phyloP scores from a whole-genome alignment of 345 rosid genomes.

The Populus deltoides region DNA sequence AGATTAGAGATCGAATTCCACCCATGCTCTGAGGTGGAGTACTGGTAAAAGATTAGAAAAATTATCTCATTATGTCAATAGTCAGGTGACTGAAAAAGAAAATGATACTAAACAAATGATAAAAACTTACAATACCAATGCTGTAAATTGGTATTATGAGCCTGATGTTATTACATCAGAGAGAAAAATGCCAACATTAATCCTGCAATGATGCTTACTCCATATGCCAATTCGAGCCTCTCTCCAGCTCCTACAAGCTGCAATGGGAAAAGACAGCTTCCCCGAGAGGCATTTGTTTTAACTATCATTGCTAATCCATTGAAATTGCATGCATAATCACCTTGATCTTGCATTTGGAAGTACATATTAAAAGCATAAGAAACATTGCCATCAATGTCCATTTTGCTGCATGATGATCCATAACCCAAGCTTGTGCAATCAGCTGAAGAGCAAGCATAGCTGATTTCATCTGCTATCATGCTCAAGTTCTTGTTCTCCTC shows the following conservation, averaged over 20 bases:
- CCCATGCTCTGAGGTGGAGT: not conserved
- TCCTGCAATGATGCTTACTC: not conserved
- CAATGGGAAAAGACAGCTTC: conserved; percentile 54
- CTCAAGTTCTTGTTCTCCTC: conserved; percentile 9
- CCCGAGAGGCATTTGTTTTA: conserved; percentile 38
- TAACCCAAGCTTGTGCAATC: conserved; percentile 53
- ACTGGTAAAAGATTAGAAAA: not conserved
- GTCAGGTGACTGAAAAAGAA: not conserved
- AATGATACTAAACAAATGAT: not conserved
- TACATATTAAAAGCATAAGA: conserved; percentile 83
- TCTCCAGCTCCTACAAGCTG: conserved; percentile 45
- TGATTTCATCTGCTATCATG: conserved; percentile 17
- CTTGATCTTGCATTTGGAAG: conserved; percentile 58
- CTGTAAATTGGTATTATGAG: not conserved
- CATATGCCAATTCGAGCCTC: conserved; percentile 13
- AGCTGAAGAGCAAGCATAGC: conserved; percentile 49
- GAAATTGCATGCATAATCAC: conserved; percentile 60
- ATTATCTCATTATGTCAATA: not conserved
- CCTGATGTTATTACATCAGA: conserved; percentile 3
- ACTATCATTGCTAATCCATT: conserved; percentile 49
- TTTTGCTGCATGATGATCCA: conserved; percentile 43
- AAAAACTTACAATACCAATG: not conserved
- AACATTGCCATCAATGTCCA: conserved; percentile 25
- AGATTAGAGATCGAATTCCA: not conserved
- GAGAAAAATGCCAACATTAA: conserved; percentile 1